Evolutionary conservation across 345 rosid genomes (phyloP).

Genomic region (Clarkia xantiana): DNA sequence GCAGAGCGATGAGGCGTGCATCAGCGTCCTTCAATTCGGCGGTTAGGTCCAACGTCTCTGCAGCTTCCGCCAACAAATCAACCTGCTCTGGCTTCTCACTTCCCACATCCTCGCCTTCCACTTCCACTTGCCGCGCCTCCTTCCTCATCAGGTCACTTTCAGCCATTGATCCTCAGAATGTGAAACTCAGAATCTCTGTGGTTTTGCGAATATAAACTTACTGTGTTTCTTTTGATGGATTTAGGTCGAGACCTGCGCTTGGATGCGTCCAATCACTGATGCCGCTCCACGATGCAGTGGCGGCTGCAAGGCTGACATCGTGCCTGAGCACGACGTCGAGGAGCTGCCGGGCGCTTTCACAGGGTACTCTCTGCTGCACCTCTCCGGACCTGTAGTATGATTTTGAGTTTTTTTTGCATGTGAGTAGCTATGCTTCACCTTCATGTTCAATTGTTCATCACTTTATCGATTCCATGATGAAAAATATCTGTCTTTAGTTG

Average conservation of each 20-base stretch:
- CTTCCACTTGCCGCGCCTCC: conserved; percentile 11
- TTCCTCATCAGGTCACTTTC: background rate
- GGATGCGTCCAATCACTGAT: conserved; percentile 78
- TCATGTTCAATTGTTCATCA: background rate
- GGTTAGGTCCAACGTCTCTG: conserved; percentile 28
- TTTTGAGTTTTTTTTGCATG: conserved; percentile 26
- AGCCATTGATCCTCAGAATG: background rate
- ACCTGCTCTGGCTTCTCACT: conserved; percentile 23
- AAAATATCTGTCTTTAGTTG: too few species aligned
- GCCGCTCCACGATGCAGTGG: conserved; percentile 84
- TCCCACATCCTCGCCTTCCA: conserved; percentile 26
- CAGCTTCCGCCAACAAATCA: conserved; percentile 26
- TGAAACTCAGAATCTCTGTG: background rate
- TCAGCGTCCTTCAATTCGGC: conserved; percentile 23
- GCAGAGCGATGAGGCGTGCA: conserved; percentile 34
- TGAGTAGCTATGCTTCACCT: conserved; percentile 32
- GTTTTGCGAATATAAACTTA: conserved; percentile 20
- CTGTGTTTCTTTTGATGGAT: too few species aligned
- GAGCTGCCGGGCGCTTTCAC: conserved; percentile 71
- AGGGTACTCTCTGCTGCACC: conserved; percentile 99
- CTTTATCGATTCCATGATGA: too few species aligned
- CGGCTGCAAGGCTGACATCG: conserved; percentile 71
- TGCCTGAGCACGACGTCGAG: conserved; percentile 74
- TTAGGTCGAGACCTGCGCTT: conserved; percentile 29
- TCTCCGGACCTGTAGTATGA: conserved; percentile 82